phyloP scores from a whole-genome alignment of 2,329 filamentous ascomycete species.

The Exophiala calicioides region DNA sequence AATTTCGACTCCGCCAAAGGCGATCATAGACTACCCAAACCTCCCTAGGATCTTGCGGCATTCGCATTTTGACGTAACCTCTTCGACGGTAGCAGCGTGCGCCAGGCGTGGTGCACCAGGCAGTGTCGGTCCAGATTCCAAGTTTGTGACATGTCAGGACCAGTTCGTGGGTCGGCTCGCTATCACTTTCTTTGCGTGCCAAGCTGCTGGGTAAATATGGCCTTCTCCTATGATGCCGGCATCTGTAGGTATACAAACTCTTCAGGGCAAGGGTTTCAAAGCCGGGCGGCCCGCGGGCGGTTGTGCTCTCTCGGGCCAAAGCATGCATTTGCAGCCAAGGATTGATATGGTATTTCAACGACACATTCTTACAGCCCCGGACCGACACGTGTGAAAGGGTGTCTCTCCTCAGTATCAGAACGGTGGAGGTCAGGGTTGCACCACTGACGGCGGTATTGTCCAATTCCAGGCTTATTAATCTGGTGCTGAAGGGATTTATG shows the following conservation, averaged over 20 bases:
- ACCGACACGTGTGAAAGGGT: conserved; percentile 62
- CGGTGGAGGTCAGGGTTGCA: conserved; percentile 56
- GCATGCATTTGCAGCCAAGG: conserved; percentile 56
- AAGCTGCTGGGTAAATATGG: conserved; percentile 60
- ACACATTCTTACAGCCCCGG: conserved; percentile 65
- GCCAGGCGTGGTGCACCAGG: conserved; percentile 62
- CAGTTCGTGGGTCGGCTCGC: conserved; percentile 61
- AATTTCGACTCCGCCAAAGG: conserved; percentile 61
- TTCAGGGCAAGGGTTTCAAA: conserved; percentile 55
- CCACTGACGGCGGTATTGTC: conserved; percentile 64
- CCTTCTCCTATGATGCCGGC: conserved; percentile 61
- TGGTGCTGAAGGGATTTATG: conserved; percentile 57
- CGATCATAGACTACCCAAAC: conserved; percentile 65
- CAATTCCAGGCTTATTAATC: conserved; percentile 58
- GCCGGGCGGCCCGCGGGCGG: conserved; percentile 32
- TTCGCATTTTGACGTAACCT: conserved; percentile 58
- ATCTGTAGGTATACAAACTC: conserved; percentile 63
- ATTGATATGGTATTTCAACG: conserved; percentile 64
- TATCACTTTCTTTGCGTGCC: conserved; percentile 58
- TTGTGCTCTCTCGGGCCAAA: conserved; percentile 29
- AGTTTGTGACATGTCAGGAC: conserved; percentile 60
- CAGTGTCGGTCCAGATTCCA: conserved; percentile 63
- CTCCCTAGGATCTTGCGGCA: conserved; percentile 56
- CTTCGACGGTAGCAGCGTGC: conserved; percentile 57
- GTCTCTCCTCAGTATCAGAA: conserved; percentile 55